These are phyloP conservation scores for Stagonosporopsis chrysanthemi DNA, from an alignment of 2,329 filamentous ascomycete genomes.

Conservation along the genomic window DNA sequence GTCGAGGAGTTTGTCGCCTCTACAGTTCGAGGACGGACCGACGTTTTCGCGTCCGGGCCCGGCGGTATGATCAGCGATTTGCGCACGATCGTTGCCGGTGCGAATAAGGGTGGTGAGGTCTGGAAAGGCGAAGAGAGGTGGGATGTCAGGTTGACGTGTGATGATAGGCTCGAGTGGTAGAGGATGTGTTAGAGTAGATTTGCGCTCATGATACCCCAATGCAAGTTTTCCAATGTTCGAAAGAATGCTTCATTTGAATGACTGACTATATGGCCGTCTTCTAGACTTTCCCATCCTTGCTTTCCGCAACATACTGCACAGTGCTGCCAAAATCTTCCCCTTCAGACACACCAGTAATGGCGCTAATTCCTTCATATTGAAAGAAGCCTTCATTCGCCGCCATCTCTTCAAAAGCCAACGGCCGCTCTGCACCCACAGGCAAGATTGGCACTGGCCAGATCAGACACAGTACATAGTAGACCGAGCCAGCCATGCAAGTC, in stretches of 20 bases:
- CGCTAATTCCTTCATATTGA: conserved; percentile 22
- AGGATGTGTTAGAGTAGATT: conserved; percentile 4
- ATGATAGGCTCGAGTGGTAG: conserved; percentile 46
- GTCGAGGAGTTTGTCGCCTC: conserved; percentile 36
- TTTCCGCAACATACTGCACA: conserved; percentile 18
- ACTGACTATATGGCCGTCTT: neutral
- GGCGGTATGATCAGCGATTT: conserved; percentile 45
- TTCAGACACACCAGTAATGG: conserved; percentile 26
- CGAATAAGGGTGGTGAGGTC: conserved; percentile 42
- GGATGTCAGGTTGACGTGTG: conserved; percentile 44
- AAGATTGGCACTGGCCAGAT: conserved; percentile 27
- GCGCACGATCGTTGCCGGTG: conserved; percentile 39
- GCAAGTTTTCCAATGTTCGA: conserved; percentile 2
- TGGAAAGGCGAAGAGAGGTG: conserved; percentile 43
- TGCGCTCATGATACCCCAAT: conserved; percentile 34
- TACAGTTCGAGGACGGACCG: conserved; percentile 34
- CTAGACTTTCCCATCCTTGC: conserved; percentile 20
- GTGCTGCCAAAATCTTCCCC: conserved; percentile 21
- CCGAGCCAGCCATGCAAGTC: conserved; percentile 23
- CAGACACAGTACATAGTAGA: conserved; percentile 25
- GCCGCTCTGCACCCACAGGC: conserved; percentile 14
- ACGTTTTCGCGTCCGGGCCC: conserved; percentile 45
- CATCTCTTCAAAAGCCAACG: conserved; percentile 25
- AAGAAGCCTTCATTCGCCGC: conserved; percentile 28
- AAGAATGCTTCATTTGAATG: neutral